A percentile compares a stretch with the other conserved stretches of the same genome.
These are phyloP conservation scores for Nannochloris sp. DNA, from an alignment of 139 green algal species.

Conservation along the genomic window DNA sequence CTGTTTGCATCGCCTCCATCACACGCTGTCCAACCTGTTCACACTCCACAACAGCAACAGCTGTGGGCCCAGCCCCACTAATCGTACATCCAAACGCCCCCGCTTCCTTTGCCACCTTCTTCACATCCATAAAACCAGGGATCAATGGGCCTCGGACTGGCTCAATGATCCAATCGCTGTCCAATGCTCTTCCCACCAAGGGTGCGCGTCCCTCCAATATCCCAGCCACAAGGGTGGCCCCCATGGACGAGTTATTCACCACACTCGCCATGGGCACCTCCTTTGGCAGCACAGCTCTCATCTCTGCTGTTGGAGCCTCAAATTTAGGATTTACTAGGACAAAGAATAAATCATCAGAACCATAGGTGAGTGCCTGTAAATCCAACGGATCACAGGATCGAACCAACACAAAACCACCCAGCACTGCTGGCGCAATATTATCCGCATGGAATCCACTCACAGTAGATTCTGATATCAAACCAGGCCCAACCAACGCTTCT, in stretches of 20 bases:
- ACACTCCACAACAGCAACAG: slow-evolving; percentile 81
- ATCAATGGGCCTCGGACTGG: slow-evolving; percentile 84
- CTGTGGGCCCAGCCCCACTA: slow-evolving; percentile 87
- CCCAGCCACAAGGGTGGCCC: slow-evolving; percentile 70
- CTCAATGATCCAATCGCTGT: slow-evolving; percentile 90
- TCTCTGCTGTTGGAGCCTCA: slow-evolving; percentile 86
- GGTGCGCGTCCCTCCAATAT: slow-evolving; percentile 67
- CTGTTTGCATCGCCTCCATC: slow-evolving; percentile 62
- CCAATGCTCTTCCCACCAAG: slow-evolving; percentile 69
- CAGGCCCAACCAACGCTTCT: slow-evolving; percentile 67
- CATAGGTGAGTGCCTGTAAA: slow-evolving; percentile 41
- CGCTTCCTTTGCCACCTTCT: slow-evolving; percentile 72
- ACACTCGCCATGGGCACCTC: slow-evolving; percentile 66
- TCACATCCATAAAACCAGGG: slow-evolving; percentile 84
- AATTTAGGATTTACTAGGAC: slow-evolving; percentile 91
- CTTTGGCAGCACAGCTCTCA: slow-evolving; percentile 84
- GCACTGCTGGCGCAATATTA: slow-evolving; percentile 85
- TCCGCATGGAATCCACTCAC: slow-evolving; percentile 96
- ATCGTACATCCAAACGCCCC: slow-evolving; percentile 93
- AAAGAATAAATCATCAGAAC: slow-evolving; percentile 61
- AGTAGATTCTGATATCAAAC: slow-evolving; percentile 71
- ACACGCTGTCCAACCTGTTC: slow-evolving; percentile 51
- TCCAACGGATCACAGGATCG: slow-evolving; percentile 64
- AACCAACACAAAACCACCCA: slow-evolving; percentile 92
- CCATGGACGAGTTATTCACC: slow-evolving; percentile 82